Evolutionary conservation across 176 grass and related monocot species (phyloP).

Genomic region (Pharus latifolius): DNA sequence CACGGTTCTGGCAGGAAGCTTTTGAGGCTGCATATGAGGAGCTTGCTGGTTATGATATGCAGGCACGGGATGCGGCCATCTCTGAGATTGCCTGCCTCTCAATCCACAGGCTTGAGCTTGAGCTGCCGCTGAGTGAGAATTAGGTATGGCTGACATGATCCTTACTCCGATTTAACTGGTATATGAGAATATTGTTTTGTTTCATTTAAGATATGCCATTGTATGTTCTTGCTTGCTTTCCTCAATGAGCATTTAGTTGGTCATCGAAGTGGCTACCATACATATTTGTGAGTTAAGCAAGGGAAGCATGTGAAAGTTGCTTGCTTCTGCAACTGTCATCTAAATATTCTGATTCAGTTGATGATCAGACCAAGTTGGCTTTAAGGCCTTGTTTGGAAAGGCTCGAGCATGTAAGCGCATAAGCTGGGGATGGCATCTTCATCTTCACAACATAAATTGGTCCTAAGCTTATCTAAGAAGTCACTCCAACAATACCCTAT

Average conservation of each 20-base stretch:
- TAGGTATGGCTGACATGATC: background rate
- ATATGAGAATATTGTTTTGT: background rate
- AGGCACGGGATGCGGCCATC: conserved; percentile 36
- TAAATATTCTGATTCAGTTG: background rate
- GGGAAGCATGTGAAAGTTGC: background rate
- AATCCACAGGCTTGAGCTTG: conserved; percentile 49
- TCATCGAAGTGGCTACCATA: background rate
- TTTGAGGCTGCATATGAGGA: conserved; percentile 91
- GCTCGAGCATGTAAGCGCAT: no score
- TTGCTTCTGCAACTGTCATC: background rate
- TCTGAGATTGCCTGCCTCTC: conserved; percentile 72
- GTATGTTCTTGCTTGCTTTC: background rate
- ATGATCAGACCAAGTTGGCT: no score
- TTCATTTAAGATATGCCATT: background rate
- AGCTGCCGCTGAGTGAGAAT: conserved; percentile 33
- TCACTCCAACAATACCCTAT: no score
- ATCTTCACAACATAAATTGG: no score
- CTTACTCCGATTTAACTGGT: background rate
- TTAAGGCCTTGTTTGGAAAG: no score
- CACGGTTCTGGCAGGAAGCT: conserved; percentile 70
- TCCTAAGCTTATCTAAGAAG: no score
- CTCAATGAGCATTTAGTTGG: background rate
- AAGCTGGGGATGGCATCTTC: no score
- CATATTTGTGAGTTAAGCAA: background rate
- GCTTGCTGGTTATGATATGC: conserved; percentile 57